A percentile compares a stretch with the other conserved stretches of the same genome.
These are phyloP conservation scores for Boletus sensibilis DNA, from an alignment of 768 basidiomycete genomes.

Conservation along the genomic window DNA sequence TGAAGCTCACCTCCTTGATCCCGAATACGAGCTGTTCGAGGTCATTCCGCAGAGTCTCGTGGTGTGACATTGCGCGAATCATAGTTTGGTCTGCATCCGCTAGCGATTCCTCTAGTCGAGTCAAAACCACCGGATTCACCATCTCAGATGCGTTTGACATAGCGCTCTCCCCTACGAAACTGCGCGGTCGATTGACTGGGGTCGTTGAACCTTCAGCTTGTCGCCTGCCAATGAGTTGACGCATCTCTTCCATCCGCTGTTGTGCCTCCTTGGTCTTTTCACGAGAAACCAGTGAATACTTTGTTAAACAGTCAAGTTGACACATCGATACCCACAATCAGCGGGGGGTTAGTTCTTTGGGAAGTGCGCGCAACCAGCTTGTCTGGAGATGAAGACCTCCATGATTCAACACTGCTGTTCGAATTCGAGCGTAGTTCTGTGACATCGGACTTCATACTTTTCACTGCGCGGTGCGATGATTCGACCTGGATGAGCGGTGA, in stretches of 20 bases:
- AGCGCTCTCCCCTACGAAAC: conserved; percentile 23
- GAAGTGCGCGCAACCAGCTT: conserved; percentile 48
- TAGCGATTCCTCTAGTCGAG: conserved; percentile 48
- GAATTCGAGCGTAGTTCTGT: conserved; percentile 37
- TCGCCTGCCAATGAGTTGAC: conserved; percentile 63
- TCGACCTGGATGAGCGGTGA: conserved; percentile 51
- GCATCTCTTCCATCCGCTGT: conserved; percentile 82
- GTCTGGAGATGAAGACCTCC: conserved; percentile 57
- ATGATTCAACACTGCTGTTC: conserved; percentile 31
- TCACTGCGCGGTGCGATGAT: conserved; percentile 65
- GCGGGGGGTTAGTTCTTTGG: conserved; percentile 39
- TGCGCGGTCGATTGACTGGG: conserved; percentile 48
- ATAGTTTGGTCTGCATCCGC: conserved; percentile 60
- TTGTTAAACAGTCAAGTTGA: neutral
- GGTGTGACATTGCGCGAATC: conserved; percentile 47
- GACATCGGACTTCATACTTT: conserved; percentile 73
- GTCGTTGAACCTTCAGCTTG: conserved; percentile 46
- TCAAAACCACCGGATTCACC: conserved; percentile 11
- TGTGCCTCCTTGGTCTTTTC: conserved; percentile 74
- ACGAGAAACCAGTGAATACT: conserved; percentile 4
- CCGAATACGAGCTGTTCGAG: conserved; percentile 49
- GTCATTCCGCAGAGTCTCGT: conserved; percentile 54
- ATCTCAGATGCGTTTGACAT: conserved; percentile 19
- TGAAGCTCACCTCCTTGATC: conserved; percentile 54
- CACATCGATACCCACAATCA: conserved; percentile 39